Percentiles rank a stretch among this genome's conserved stretches.
phyloP scores from a whole-genome alignment of 495 filamentous ascomycete species.

The Cryomyces minteri region DNA sequence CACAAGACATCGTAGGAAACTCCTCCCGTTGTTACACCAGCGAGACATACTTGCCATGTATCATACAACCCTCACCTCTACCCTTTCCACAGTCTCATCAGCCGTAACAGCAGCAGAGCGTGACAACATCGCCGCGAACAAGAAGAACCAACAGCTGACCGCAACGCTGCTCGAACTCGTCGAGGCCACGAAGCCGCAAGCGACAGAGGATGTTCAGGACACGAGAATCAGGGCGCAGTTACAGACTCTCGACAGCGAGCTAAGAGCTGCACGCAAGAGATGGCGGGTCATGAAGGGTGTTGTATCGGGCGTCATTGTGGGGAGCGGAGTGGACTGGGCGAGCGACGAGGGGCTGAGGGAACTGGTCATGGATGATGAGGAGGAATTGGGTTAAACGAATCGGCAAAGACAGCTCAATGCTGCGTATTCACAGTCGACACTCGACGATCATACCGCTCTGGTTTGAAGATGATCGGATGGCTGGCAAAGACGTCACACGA shows the following conservation, averaged over 20 bases:
- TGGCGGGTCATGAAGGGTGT: conserved; percentile 63
- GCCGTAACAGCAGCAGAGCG: conserved; percentile 34
- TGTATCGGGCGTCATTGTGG: conserved; percentile 54
- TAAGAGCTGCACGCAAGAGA: conserved; percentile 35
- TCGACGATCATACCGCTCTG: too few relatives aligned
- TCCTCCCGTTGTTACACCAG: conserved; percentile 43
- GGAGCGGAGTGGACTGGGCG: conserved; percentile 73
- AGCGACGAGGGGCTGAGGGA: conserved; percentile 46
- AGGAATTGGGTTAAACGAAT: conserved; percentile 19
- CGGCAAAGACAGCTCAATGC: too few relatives aligned
- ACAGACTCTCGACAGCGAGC: conserved; percentile 32
- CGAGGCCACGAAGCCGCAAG: conserved; percentile 32
- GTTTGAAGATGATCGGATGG: too few relatives aligned
- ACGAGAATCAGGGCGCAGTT: conserved; percentile 32
- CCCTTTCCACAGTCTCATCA: conserved; percentile 26
- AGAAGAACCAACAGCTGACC: conserved; percentile 43
- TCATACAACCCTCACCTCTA: conserved; percentile 35
- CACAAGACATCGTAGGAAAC: conserved; percentile 28
- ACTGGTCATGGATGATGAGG: conserved; percentile 60
- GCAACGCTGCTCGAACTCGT: conserved; percentile 40
- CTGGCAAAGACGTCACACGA: too few relatives aligned
- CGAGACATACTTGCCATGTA: conserved; percentile 46
- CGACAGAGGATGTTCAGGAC: conserved; percentile 29
- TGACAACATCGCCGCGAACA: conserved; percentile 32
- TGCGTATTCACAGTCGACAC: too few relatives aligned